Evolutionary conservation across 208 protist genomes (phyloP).

Genomic region (Naegleria lovaniensis): DNA sequence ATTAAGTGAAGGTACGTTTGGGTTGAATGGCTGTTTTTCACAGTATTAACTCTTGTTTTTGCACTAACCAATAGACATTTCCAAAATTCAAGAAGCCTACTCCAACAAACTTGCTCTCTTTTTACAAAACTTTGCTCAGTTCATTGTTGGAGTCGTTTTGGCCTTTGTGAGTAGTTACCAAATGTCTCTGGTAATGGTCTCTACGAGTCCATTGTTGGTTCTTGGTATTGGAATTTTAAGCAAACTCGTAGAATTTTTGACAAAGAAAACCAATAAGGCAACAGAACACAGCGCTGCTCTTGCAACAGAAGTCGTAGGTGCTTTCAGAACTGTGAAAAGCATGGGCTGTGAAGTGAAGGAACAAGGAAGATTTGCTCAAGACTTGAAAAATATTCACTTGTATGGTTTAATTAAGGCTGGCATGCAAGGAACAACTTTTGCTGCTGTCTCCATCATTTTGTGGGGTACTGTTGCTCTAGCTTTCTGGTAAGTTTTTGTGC

Average conservation of each 20-base stretch:
- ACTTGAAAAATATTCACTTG: neutral
- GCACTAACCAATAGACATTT: neutral
- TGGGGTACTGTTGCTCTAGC: neutral
- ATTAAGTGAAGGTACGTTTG: neutral
- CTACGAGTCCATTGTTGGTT: neutral
- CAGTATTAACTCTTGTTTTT: too few relatives aligned
- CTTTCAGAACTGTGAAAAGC: neutral
- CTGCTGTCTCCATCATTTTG: neutral
- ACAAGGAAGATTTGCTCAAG: neutral
- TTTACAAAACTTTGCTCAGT: neutral
- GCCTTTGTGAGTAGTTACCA: neutral
- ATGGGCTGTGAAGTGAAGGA: neutral
- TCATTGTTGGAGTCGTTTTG: neutral
- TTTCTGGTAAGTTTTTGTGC: slow-evolving; percentile 6
- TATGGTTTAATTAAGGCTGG: neutral
- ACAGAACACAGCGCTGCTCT: neutral
- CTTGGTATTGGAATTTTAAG: neutral
- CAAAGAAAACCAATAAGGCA: neutral
- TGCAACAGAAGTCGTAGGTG: slow-evolving; percentile 5
- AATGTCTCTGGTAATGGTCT: neutral
- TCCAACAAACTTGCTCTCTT: neutral
- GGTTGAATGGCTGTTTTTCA: too few relatives aligned
- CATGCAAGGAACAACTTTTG: neutral
- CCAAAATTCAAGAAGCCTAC: neutral
- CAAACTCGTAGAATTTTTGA: neutral